Conservation (phyloP, 306 rosid genomes). For the Styphnolobium japonicum region DNA sequence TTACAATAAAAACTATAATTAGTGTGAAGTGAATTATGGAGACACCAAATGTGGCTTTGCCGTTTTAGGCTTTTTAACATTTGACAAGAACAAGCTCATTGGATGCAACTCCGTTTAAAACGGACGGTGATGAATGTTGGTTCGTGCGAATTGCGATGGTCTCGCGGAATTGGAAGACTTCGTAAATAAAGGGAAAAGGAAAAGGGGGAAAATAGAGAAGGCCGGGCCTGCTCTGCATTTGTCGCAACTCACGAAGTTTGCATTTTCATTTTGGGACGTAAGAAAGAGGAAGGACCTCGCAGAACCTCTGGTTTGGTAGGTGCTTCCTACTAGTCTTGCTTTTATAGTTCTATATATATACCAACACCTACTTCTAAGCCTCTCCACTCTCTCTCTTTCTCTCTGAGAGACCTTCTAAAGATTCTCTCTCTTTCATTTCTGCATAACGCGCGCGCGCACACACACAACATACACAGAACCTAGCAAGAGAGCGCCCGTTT, state of each 20-base stretch:
- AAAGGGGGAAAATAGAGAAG: background rate
- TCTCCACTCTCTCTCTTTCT: background rate
- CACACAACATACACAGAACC: background rate
- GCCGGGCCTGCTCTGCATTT: background rate
- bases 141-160: background rate
- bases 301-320: background rate
- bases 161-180: background rate
- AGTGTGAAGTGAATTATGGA: background rate
- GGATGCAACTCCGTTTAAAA: conserved; percentile 3
- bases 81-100: background rate
- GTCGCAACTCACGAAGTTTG: background rate
- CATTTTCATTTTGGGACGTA: conserved; percentile 3
- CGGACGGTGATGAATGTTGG: background rate
- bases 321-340: background rate
- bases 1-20: too few relatives aligned
- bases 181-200: background rate
- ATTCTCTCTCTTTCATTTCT: background rate
- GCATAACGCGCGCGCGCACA: background rate
- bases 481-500: background rate
- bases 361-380: conserved; percentile 3
- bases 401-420: background rate
- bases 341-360: background rate
- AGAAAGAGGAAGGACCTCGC: background rate
- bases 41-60: background rate
- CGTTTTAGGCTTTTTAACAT: too few relatives aligned